These are phyloP conservation scores for Cyclostephanos tholiformis DNA, from an alignment of 108 stramenopile genomes.

Conservation along the genomic window DNA sequence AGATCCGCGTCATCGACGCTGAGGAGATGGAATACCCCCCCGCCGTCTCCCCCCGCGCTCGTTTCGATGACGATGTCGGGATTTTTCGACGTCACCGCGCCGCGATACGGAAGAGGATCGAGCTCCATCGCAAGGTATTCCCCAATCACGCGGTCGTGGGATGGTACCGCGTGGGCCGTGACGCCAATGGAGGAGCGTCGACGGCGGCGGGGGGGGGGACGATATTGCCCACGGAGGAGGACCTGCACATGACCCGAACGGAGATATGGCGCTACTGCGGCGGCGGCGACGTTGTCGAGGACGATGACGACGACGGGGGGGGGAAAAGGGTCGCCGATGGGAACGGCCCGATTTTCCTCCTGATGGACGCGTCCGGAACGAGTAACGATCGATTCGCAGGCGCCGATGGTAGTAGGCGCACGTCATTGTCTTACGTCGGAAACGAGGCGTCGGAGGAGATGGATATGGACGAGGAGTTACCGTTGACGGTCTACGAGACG, in stretches of 20 bases:
- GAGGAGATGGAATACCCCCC: constrained; percentile 44
- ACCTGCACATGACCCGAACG: constrained; percentile 54
- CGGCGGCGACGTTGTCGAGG: constrained; percentile 17
- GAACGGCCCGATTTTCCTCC: constrained; percentile 43
- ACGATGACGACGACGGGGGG: no score
- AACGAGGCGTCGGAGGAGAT: constrained; percentile 9
- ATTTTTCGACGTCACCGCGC: no score
- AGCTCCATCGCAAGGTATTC: constrained; percentile 80
- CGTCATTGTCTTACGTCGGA: no score
- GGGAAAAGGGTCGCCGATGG: no score
- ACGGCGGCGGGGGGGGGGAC: constrained; percentile 1
- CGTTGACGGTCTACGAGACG: constrained; percentile 62
- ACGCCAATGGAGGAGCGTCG: no score
- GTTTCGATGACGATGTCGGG: no score
- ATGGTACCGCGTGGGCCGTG: constrained; percentile 87
- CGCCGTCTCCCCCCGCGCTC: no score
- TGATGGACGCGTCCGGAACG: constrained; percentile 52
- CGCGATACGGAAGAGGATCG: constrained; percentile 57
- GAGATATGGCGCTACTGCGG: constrained; percentile 49
- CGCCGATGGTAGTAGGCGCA: no score
- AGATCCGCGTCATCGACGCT: constrained; percentile 29
- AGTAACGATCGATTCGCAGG: no score
- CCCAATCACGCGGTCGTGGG: constrained; percentile 76
- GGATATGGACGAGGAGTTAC: constrained; percentile 46
- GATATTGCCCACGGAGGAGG: constrained; percentile 54